A percentile compares a stretch with the other conserved stretches of the same genome.
Conservation (phyloP, 768 basidiomycete species). For the Phaffia australis region DNA sequence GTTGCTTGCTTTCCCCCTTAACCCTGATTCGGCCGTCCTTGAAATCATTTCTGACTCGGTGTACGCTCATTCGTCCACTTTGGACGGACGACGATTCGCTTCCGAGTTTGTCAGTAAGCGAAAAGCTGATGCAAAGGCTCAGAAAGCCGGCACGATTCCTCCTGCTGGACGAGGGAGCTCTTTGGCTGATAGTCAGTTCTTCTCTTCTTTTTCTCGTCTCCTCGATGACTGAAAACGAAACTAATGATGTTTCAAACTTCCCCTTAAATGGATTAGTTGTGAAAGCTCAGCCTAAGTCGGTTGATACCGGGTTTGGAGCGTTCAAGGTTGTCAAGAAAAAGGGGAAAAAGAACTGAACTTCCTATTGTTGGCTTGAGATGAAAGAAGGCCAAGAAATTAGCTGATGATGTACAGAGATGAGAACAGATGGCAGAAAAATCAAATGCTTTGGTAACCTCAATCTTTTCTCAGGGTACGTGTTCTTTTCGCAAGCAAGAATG, state of each 20-base stretch:
- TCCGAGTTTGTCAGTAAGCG: slow-evolving; percentile 79
- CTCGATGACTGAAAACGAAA: slow-evolving; percentile 13
- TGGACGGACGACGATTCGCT: slow-evolving; percentile 91
- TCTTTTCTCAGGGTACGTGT: not conserved
- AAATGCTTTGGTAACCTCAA: too few species aligned
- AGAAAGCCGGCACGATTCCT: slow-evolving; percentile 29
- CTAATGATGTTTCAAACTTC: not conserved
- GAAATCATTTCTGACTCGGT: slow-evolving; percentile 94
- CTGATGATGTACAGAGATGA: not conserved
- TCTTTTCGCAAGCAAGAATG: not conserved
- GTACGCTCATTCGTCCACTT: slow-evolving; percentile 84
- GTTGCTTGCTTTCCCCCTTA: slow-evolving; percentile 85
- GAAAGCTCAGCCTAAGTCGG: slow-evolving; percentile 69
- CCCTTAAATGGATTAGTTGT: slow-evolving; percentile 47
- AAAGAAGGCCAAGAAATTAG: not conserved
- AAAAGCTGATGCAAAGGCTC: slow-evolving; percentile 65
- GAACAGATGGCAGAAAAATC: not conserved
- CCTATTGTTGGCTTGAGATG: not conserved
- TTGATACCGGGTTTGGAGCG: slow-evolving; percentile 58
- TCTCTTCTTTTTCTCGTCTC: slow-evolving; percentile 24
- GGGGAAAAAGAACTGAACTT: slow-evolving; percentile 42
- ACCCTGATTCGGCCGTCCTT: slow-evolving; percentile 65
- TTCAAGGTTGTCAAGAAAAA: slow-evolving; percentile 95
- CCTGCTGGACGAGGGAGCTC: slow-evolving; percentile 31
- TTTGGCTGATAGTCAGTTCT: slow-evolving; percentile 30